Conservation (phyloP, 148 eudicot genomes). For the Talinum fruticosum region DNA sequence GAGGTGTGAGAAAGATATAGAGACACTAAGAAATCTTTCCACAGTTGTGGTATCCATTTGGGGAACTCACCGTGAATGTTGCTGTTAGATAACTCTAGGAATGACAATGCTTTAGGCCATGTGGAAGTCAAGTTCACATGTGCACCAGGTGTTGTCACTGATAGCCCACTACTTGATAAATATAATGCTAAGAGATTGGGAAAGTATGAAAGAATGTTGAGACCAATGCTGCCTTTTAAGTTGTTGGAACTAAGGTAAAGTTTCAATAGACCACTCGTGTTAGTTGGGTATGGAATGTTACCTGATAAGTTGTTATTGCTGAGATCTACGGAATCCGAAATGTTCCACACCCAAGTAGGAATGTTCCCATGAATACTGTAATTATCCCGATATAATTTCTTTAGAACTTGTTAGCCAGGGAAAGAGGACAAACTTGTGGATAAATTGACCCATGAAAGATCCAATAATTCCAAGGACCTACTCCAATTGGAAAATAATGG, state of each 20-base stretch:
- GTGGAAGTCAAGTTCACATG: not conserved
- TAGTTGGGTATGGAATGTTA: not conserved
- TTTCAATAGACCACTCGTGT: not conserved
- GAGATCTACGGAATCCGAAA: not conserved
- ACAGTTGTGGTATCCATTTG: conserved; percentile 16
- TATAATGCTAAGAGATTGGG: not conserved
- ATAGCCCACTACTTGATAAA: not conserved
- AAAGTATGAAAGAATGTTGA: conserved; percentile 16
- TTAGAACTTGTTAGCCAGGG: conserved; percentile 12
- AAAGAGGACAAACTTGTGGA: conserved; percentile 17
- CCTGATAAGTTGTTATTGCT: not conserved
- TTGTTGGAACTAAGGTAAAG: conserved; percentile 24
- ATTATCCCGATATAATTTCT: not conserved
- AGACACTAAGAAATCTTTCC: not conserved
- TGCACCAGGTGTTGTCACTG: not conserved
- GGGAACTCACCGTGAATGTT: conserved; percentile 22
- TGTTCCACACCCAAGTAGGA: conserved; percentile 30
- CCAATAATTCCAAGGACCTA: conserved; percentile 17
- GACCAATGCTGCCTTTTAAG: conserved; percentile 29
- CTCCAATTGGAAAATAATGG: conserved; percentile 13
- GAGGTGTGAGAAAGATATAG: conserved; percentile 31
- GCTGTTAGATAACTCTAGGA: conserved; percentile 30
- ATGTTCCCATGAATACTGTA: conserved; percentile 15
- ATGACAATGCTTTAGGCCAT: conserved; percentile 7
- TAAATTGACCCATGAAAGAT: conserved; percentile 12